Percentiles rank a stretch among this genome's conserved stretches.
Evolutionary conservation across 1,284 basidiomycete species (phyloP).

Genomic region (Marasmius sp.): DNA sequence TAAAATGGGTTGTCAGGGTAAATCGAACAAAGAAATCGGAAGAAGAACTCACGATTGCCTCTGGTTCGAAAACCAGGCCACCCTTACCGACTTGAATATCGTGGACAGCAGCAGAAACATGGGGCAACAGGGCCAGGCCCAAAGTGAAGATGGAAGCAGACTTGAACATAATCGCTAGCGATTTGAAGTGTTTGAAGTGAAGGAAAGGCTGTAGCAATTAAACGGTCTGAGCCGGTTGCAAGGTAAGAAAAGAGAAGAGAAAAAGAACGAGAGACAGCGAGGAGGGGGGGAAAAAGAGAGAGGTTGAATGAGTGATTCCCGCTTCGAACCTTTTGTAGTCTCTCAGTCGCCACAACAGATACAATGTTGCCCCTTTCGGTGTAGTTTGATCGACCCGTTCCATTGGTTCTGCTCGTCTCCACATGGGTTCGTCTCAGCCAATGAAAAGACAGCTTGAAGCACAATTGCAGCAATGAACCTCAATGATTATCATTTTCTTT

Average conservation of each 20-base stretch:
- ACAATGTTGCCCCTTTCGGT: background rate
- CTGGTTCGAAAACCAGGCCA: slow-evolving; percentile 29
- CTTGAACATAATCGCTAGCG: slow-evolving; percentile 31
- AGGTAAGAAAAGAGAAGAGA: slow-evolving; percentile 4
- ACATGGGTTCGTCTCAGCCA: background rate
- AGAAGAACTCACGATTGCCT: slow-evolving; percentile 32
- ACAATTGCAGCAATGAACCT: too few relatives aligned
- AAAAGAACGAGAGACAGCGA: slow-evolving; percentile 5
- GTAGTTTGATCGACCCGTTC: background rate
- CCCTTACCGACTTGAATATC: slow-evolving; percentile 36
- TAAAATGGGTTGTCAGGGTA: slow-evolving; percentile 14
- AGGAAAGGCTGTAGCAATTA: slow-evolving; percentile 4
- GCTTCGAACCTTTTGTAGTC: background rate
- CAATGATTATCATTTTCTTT: too few relatives aligned
- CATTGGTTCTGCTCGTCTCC: background rate
- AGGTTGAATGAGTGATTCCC: background rate
- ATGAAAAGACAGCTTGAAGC: too few relatives aligned
- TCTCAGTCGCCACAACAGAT: background rate
- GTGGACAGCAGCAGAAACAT: slow-evolving; percentile 27
- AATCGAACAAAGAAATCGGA: background rate
- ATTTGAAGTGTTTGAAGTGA: slow-evolving; percentile 3
- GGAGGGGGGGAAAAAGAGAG: background rate
- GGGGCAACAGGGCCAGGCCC: slow-evolving; percentile 20
- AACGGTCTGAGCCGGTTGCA: background rate
- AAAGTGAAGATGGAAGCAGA: slow-evolving; percentile 20